Conservation (phyloP, 2,329 filamentous ascomycete species). For the Aspergillus caelatus region DNA sequence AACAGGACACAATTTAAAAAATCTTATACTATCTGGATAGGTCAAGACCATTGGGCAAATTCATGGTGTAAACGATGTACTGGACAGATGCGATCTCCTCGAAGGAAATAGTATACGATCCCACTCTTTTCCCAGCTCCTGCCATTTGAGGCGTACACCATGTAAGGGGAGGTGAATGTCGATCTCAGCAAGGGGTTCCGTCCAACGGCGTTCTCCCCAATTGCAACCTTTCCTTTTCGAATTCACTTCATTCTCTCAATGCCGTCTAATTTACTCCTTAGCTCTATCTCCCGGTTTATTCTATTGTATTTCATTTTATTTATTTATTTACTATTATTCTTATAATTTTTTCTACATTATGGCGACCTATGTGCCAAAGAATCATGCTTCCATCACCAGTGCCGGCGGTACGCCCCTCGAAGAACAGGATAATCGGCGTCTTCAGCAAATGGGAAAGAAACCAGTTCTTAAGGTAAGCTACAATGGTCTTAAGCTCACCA, state of each 20-base stretch:
- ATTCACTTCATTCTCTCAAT: neutral
- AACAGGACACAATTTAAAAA: too few species aligned
- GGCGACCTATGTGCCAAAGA: neutral
- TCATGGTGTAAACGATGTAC: too few species aligned
- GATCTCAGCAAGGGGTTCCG: neutral
- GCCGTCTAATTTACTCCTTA: rapidly evolving
- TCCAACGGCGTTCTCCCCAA: neutral
- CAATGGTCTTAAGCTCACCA: neutral
- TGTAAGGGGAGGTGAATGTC: neutral
- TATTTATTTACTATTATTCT: too few species aligned
- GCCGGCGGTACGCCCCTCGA: neutral
- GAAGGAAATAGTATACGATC: too few species aligned
- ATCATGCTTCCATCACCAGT: neutral
- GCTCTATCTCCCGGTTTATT: neutral
- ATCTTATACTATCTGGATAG: rapidly evolving
- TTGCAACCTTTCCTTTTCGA: neutral
- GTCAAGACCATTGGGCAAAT: too few species aligned
- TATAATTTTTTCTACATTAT: neutral
- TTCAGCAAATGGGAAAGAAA: neutral
- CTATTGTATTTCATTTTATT: too few species aligned
- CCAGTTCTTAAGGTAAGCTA: neutral
- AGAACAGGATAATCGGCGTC: neutral
- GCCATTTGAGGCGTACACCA: too few species aligned
- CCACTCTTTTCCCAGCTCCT: too few species aligned
- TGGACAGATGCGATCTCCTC: too few species aligned